These are phyloP conservation scores for Boletus speciosus DNA, from an alignment of 768 basidiomycete species.

Conservation along the genomic window DNA sequence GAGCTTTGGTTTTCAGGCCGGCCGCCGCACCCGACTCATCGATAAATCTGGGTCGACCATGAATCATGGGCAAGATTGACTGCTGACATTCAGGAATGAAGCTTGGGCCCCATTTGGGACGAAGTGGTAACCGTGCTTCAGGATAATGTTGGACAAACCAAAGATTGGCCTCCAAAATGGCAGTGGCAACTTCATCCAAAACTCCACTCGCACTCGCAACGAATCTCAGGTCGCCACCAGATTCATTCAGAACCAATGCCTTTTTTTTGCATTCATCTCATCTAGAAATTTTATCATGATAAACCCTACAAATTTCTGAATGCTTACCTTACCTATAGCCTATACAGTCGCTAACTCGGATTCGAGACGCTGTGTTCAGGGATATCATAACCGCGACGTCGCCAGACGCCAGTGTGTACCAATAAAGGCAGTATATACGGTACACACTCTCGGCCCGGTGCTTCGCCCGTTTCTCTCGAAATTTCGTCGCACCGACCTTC, in stretches of 20 bases:
- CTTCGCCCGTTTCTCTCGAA: background rate
- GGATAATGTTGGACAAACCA: too few relatives aligned
- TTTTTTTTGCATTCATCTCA: background rate
- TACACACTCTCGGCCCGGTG: background rate
- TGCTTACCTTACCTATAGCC: too few relatives aligned
- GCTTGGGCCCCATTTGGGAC: too few relatives aligned
- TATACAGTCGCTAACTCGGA: too few relatives aligned
- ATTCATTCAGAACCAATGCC: background rate
- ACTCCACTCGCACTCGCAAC: background rate
- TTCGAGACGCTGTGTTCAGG: too few relatives aligned
- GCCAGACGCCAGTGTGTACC: background rate
- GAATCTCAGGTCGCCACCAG: background rate
- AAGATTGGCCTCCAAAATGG: too few relatives aligned
- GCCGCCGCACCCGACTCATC: background rate
- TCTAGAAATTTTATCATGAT: background rate
- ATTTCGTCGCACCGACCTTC: background rate
- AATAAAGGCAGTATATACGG: too few relatives aligned
- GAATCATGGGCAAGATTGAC: background rate
- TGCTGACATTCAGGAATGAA: background rate
- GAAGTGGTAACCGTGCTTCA: too few relatives aligned
- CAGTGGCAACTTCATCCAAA: background rate
- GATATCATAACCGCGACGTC: too few relatives aligned
- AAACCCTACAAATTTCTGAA: too few relatives aligned
- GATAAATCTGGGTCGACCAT: background rate
- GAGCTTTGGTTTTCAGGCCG: background rate